Conservation (phyloP, 345 rosid genomes). For the Schrenkiella parvula region DNA sequence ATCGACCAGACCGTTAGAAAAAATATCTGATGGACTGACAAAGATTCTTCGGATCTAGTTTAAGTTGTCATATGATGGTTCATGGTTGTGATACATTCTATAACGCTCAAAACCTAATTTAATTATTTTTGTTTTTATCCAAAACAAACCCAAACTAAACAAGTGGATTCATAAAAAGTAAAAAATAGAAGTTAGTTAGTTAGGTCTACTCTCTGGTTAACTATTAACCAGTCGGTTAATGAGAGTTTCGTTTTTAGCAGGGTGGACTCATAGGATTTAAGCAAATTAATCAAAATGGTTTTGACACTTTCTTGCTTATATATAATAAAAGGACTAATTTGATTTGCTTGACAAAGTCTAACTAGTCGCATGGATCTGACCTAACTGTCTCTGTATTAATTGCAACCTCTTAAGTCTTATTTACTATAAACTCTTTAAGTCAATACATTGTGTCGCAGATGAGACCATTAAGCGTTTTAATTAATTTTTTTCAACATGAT, state of each 20-base stretch:
- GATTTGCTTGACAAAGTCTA: background rate
- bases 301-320: constrained; percentile 9
- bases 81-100: constrained; percentile 13
- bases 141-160: background rate
- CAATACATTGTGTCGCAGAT: constrained; percentile 22
- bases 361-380: constrained; percentile 24
- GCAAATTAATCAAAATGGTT: constrained; percentile 27
- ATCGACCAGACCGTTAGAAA: constrained; percentile 1
- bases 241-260: background rate
- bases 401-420: background rate
- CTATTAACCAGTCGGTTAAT: background rate
- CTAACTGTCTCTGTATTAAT: constrained; percentile 19
- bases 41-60: constrained; percentile 14
- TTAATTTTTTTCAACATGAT: background rate
- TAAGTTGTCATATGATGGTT: constrained; percentile 11
- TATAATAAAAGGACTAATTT: background rate
- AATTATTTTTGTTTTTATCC: background rate
- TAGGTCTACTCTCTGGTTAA: background rate
- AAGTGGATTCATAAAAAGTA: constrained; percentile 14
- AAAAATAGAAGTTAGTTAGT: background rate
- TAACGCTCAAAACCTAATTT: background rate
- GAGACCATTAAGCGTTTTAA: background rate
- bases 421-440: constrained; percentile 2
- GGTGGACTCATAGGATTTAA: background rate
- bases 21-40: constrained; percentile 18